Conservation (phyloP, 495 filamentous ascomycete species). For the Sordaria brevicollis region DNA sequence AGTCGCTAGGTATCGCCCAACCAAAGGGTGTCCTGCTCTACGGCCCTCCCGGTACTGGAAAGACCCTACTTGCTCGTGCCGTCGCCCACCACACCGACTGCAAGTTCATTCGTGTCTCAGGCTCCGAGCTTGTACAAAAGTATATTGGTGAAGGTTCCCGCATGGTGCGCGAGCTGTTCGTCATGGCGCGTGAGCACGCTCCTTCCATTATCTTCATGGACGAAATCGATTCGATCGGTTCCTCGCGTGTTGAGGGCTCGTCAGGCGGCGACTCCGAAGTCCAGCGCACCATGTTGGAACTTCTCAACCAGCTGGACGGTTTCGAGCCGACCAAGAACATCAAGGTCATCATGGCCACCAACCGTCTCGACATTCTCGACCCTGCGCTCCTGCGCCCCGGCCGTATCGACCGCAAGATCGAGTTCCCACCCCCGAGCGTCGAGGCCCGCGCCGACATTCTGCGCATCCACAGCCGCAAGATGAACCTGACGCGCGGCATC, state of each 20-base stretch:
- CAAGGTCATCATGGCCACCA: slow-evolving; percentile 99
- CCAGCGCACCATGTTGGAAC: slow-evolving; percentile 97
- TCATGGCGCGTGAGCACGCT: slow-evolving; percentile 97
- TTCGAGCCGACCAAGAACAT: slow-evolving; percentile 99
- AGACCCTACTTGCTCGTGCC: slow-evolving; percentile 89
- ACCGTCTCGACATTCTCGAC: slow-evolving; percentile 93
- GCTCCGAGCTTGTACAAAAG: slow-evolving; percentile 95
- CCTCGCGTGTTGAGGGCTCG: slow-evolving; percentile 88
- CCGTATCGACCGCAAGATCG: slow-evolving; percentile 97
- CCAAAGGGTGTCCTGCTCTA: slow-evolving; percentile 97
- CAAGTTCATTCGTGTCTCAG: slow-evolving; percentile 96
- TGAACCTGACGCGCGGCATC: slow-evolving; percentile 98
- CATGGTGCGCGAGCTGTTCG: slow-evolving; percentile 98
- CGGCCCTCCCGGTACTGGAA: slow-evolving; percentile 92
- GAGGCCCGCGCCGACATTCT: slow-evolving; percentile 97
- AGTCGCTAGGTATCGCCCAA: slow-evolving; percentile 95
- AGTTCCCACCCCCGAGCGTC: slow-evolving; percentile 95
- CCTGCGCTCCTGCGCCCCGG: slow-evolving; percentile 88
- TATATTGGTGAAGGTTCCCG: slow-evolving; percentile 97
- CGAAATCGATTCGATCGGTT: slow-evolving; percentile 98
- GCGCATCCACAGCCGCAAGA: slow-evolving; percentile 89
- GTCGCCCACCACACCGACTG: slow-evolving; percentile 97
- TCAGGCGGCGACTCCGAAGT: slow-evolving; percentile 98
- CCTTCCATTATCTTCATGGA: slow-evolving; percentile 99
- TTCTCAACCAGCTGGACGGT: slow-evolving; percentile 95